Evolutionary conservation across 768 basidiomycete genomes (phyloP).

Genomic region (Boletus barrowsii): DNA sequence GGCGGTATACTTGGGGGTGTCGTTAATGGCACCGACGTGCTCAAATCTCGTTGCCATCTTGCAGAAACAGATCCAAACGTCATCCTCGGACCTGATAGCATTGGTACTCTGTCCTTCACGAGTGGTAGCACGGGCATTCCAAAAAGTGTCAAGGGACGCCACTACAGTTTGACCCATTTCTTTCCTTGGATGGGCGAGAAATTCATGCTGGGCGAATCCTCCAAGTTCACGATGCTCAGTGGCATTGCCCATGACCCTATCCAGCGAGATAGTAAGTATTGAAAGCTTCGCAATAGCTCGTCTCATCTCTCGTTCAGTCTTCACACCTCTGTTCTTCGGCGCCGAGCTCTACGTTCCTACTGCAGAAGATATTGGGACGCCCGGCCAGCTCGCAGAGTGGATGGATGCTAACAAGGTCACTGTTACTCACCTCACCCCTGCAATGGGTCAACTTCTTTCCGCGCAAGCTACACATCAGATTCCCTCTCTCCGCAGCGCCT

Average conservation of each 20-base stretch:
- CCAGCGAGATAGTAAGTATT: constrained; percentile 89
- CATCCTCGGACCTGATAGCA: constrained; percentile 87
- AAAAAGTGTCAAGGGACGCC: constrained; percentile 94
- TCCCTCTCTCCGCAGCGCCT: constrained; percentile 82
- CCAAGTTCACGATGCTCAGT: constrained; percentile 96
- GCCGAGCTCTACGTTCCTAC: constrained; percentile 95
- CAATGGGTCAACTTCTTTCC: constrained; percentile 98
- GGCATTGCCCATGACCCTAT: constrained; percentile 99
- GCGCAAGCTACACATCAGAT: constrained; percentile 82
- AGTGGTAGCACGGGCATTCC: constrained; percentile 97
- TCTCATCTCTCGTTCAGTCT: constrained; percentile 57
- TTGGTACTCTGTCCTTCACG: constrained; percentile 94
- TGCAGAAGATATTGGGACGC: constrained; percentile 93
- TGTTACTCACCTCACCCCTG: constrained; percentile 96
- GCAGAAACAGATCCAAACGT: constrained; percentile 76
- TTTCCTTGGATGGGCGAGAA: constrained; percentile 98
- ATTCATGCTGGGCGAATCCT: constrained; percentile 69
- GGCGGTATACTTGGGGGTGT: constrained; percentile 68
- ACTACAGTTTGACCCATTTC: constrained; percentile 96
- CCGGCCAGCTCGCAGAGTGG: constrained; percentile 96
- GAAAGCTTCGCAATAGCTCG: background rate
- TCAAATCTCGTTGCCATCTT: constrained; percentile 51
- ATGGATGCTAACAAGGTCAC: constrained; percentile 91
- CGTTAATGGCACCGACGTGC: constrained; percentile 51
- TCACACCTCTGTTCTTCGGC: constrained; percentile 97